Evolutionary conservation across 1,139 yeast genomes (phyloP).

Genomic region (Pichia inconspicua): DNA sequence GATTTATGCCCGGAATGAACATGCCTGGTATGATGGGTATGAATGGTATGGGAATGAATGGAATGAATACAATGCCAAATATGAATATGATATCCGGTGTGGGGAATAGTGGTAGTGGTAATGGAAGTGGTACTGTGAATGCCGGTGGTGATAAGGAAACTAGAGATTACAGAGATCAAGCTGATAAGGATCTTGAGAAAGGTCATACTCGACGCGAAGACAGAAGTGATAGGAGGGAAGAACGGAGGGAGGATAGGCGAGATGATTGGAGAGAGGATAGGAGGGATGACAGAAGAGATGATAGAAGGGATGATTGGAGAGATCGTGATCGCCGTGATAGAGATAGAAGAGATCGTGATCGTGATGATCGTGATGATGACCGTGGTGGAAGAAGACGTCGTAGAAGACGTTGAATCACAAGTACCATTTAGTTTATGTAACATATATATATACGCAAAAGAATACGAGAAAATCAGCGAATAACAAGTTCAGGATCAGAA

Average conservation of each 20-base stretch:
- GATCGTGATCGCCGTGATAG: not conserved
- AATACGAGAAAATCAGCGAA: not conserved
- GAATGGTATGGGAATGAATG: conserved; percentile 25
- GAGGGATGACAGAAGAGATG: conserved; percentile 1
- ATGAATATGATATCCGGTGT: conserved; percentile 1
- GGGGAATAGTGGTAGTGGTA: conserved; percentile 27
- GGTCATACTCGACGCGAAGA: conserved; percentile 12
- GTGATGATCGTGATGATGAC: conserved; percentile 7
- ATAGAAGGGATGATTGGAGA: conserved; percentile 11
- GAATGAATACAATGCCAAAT: conserved; percentile 18
- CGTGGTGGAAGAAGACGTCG: conserved; percentile 10
- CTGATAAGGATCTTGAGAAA: conserved; percentile 23
- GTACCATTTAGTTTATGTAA: not conserved
- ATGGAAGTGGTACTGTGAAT: conserved; percentile 32
- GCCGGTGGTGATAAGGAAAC: conserved; percentile 31
- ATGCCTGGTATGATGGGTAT: conserved; percentile 35
- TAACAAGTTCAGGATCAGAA: conserved; percentile 41
- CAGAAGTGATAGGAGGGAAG: conserved; percentile 1
- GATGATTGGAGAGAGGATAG: conserved; percentile 15
- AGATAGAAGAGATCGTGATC: conserved; percentile 18
- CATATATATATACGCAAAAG: not conserved
- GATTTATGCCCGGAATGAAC: conserved; percentile 15
- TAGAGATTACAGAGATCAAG: conserved; percentile 23
- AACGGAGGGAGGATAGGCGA: conserved; percentile 7
- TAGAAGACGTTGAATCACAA: conserved; percentile 8